Evolutionary conservation across 495 filamentous ascomycete genomes (phyloP), one percentile per base, ranked within the genome.

Genomic region (Niebla homalea): DNA sequence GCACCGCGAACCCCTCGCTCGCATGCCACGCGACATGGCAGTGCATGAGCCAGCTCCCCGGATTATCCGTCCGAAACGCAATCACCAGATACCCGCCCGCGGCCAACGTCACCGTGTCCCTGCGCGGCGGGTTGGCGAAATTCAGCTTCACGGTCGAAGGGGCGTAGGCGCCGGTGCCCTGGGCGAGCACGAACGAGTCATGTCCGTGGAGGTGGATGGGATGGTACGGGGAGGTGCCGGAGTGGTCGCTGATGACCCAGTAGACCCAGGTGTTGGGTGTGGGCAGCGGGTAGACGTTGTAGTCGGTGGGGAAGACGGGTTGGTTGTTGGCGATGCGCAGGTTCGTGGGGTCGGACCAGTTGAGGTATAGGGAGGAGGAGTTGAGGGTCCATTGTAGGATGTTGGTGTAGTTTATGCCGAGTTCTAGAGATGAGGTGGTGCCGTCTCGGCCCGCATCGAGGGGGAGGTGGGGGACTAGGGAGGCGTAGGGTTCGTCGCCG

Each of bases 151-250:
- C 36, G 20, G 2, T 50, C 15, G 59, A 6, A 51, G 29, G 18
- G 32, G 46, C 36, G 46, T 57, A 71, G 5, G 61, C 58, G 16
- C 60, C 60, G 3, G 49, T 60, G 36, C 57, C 66, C 48, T 74
- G 64, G 2, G 59, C 66, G 16, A 80, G 57, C 7, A 80, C 50
- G 55, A 57, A 69, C 58, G 77, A 77, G 51, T 78, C 72, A 52
- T 78, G 74, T 4, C 75, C 76, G 55, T 79, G 76, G 11, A 80
- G 54, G 56, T 78, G 74, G 47, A 77, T 60, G 5, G 74, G 75
- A 46, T 69, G 65, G 5, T 1, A 50, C 26, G 2, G 46, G 46
- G 2, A 21, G 26, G 39, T 41, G 39, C 39, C 15, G 39, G 15
- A 45, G 21, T 45, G 21, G 21, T 15, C 42, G 10, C 23, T 19